These are phyloP conservation scores for Chlorella sp. DNA, from an alignment of 139 green algal species.

Conservation along the genomic window DNA sequence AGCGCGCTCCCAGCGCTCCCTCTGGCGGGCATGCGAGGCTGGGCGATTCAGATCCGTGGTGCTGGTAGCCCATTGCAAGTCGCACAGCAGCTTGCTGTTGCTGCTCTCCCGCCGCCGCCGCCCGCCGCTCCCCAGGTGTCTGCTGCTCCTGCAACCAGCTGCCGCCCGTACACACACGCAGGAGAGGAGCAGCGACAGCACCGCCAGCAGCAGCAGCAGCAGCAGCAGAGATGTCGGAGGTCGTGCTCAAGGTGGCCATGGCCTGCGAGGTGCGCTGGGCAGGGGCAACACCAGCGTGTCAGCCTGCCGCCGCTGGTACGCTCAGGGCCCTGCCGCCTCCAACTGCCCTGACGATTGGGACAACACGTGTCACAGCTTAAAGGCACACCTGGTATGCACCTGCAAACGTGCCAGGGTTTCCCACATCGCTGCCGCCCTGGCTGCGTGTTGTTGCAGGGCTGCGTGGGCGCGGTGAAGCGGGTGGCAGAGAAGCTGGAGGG, in stretches of 20 bases:
- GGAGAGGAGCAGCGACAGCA: not conserved
- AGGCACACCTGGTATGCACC: no score
- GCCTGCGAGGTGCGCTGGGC: conserved; percentile 46
- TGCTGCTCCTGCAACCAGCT: not conserved
- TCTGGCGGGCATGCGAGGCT: no score
- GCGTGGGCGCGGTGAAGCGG: conserved; percentile 43
- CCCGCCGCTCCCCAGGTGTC: not conserved
- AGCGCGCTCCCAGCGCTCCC: no score
- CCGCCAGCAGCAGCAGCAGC: not conserved
- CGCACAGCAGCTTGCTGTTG: not conserved
- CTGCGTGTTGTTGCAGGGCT: conserved; percentile 30
- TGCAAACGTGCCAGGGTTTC: no score
- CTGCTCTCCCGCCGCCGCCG: not conserved
- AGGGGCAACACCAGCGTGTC: no score
- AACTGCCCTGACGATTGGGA: no score
- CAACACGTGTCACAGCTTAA: no score
- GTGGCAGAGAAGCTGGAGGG: conserved; percentile 46
- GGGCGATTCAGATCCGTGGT: not conserved
- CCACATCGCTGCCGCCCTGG: no score
- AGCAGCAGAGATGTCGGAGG: conserved; percentile 36
- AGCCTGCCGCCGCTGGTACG: not conserved
- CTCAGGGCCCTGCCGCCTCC: no score
- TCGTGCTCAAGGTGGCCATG: conserved; percentile 50
- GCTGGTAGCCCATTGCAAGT: not conserved
- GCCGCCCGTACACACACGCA: not conserved